These are phyloP conservation scores for Ampelomyces quisqualis DNA, from an alignment of 2,329 filamentous ascomycete species.

Conservation along the genomic window DNA sequence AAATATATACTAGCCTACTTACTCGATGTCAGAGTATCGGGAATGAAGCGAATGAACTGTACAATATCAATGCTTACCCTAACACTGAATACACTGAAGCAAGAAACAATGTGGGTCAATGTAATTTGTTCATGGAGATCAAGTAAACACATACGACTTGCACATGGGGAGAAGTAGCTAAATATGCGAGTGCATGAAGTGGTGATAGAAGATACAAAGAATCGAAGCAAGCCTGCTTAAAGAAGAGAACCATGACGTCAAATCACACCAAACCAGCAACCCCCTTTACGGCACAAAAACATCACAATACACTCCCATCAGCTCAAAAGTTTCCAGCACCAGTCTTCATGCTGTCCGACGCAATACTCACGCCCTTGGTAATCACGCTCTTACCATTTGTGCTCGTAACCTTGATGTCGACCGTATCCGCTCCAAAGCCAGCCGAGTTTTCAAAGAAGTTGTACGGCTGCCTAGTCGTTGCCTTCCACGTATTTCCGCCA, in stretches of 20 bases:
- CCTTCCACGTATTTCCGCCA: slow-evolving; percentile 59
- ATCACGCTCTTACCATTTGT: slow-evolving; percentile 53
- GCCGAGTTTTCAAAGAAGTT: slow-evolving; percentile 63
- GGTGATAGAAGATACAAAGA: background rate
- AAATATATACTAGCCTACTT: too few species aligned
- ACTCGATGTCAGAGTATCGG: too few species aligned
- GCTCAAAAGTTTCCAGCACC: slow-evolving; percentile 37
- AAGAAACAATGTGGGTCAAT: too few species aligned
- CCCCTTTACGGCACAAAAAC: background rate
- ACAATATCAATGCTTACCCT: too few species aligned
- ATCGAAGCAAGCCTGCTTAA: background rate
- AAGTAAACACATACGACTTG: too few species aligned
- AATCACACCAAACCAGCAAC: background rate
- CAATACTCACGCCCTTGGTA: slow-evolving; percentile 55
- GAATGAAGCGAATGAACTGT: too few species aligned
- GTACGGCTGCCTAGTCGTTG: slow-evolving; percentile 54
- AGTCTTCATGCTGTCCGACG: slow-evolving; percentile 24
- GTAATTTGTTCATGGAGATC: too few species aligned
- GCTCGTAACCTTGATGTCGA: slow-evolving; percentile 60
- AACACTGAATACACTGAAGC: too few species aligned
- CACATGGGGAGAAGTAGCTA: too few species aligned
- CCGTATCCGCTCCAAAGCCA: slow-evolving; percentile 57
- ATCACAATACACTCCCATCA: background rate
- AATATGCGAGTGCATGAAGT: too few species aligned
- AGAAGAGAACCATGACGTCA: too few species aligned